These are phyloP conservation scores for Cercospora janseana DNA, from an alignment of 2,329 filamentous ascomycete genomes.

Conservation along the genomic window DNA sequence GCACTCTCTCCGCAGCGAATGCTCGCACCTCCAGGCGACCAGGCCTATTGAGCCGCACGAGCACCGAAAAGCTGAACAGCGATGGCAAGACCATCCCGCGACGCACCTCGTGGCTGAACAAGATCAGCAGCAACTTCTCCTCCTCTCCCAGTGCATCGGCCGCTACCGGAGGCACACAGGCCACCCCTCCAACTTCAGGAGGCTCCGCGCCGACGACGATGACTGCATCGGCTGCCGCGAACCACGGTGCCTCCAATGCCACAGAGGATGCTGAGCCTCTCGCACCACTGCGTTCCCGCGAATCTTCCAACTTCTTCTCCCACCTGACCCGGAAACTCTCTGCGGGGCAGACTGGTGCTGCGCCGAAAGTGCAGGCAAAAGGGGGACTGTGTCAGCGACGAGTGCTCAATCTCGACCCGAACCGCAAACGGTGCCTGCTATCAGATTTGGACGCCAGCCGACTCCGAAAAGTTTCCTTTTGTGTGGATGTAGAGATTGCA, in stretches of 20 bases:
- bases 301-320: conserved; percentile 68
- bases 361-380: conserved; percentile 52
- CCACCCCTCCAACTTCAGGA: not conserved
- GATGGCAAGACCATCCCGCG: conserved; percentile 43
- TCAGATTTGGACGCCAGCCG: conserved; percentile 77
- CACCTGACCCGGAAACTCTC: conserved; percentile 80
- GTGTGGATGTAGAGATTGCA: conserved; percentile 95
- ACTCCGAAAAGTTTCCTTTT: conserved; percentile 85
- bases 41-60: conserved; percentile 43
- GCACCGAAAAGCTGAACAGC: conserved; percentile 38
- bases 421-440: conserved; percentile 75
- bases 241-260: not conserved
- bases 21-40: conserved; percentile 38
- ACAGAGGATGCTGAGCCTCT: conserved; percentile 56
- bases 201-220: not conserved
- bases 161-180: not conserved
- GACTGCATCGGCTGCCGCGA: not conserved
- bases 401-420: conserved; percentile 79
- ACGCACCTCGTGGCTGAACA: conserved; percentile 86
- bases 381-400: conserved; percentile 76
- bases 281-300: conserved; percentile 70
- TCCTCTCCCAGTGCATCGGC: conserved; percentile 22
- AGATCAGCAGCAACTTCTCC: conserved; percentile 88
- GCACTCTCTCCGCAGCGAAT: conserved; percentile 21
- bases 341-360: conserved; percentile 51